phyloP scores from a whole-genome alignment of 2,329 filamentous ascomycete genomes.

The Lecanicillium sp. region DNA sequence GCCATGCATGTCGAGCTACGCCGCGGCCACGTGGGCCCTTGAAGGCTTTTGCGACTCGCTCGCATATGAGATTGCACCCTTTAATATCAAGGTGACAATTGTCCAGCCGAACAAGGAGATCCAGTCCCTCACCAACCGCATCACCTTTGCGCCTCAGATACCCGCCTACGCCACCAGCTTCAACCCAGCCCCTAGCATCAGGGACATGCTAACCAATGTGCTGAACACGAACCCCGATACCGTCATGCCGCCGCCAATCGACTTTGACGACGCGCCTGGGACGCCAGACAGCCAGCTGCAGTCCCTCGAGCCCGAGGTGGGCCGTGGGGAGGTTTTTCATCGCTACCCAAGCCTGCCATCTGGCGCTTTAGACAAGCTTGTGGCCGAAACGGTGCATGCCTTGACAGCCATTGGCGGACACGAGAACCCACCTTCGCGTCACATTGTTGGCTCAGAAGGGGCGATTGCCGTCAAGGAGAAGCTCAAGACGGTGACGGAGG shows the following conservation, averaged over 20 bases:
- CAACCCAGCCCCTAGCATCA: constrained; percentile 64
- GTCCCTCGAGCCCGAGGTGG: constrained; percentile 24
- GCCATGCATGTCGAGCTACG: constrained; percentile 84
- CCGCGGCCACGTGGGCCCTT: constrained; percentile 86
- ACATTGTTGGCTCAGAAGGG: constrained; percentile 89
- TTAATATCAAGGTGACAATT: constrained; percentile 94
- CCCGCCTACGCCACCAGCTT: constrained; percentile 35
- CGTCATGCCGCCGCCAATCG: constrained; percentile 27
- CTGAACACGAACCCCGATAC: constrained; percentile 69
- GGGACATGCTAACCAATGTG: constrained; percentile 74
- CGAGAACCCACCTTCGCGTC: constrained; percentile 87
- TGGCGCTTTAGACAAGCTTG: constrained; percentile 62
- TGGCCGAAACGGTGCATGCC: constrained; percentile 85
- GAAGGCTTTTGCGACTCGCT: constrained; percentile 95
- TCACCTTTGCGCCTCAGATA: constrained; percentile 76
- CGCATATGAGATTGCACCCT: constrained; percentile 92
- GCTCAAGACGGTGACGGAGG: constrained; percentile 90
- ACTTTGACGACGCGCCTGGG: constrained; percentile 19
- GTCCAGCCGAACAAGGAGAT: constrained; percentile 95
- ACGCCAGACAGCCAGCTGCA: constrained; percentile 20
- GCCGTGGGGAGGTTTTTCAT: constrained; percentile 43
- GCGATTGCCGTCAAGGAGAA: constrained; percentile 89
- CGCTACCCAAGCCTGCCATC: constrained; percentile 68
- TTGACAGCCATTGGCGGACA: constrained; percentile 88
- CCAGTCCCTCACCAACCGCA: constrained; percentile 75